Percentiles rank a stretch among this genome's conserved stretches.
Evolutionary conservation across 352 stramenopile genomes (phyloP).

Genomic region (Peronospora belbahrii): DNA sequence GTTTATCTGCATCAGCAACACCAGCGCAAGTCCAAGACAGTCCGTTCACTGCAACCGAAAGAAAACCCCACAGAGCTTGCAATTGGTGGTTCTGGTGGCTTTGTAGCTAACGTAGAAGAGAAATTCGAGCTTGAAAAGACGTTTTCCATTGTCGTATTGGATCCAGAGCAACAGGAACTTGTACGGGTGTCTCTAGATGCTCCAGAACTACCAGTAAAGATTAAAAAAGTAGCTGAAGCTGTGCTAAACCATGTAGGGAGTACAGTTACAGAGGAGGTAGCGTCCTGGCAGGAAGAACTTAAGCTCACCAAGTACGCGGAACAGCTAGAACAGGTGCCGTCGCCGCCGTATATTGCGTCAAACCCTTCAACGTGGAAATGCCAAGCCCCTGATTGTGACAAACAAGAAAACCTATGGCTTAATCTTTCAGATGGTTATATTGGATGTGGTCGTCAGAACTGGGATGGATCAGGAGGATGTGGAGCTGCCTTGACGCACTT

Average conservation of each 20-base stretch:
- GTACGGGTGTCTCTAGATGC: constrained; percentile 28
- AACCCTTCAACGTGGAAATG: constrained; percentile 77
- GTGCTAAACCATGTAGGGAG: constrained; percentile 73
- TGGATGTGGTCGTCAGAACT: constrained; percentile 88
- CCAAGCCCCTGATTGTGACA: constrained; percentile 90
- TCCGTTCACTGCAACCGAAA: background rate
- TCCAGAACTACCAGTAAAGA: constrained; percentile 30
- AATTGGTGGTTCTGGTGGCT: constrained; percentile 94
- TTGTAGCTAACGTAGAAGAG: constrained; percentile 77
- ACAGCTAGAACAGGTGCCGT: constrained; percentile 54
- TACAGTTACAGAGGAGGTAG: constrained; percentile 68
- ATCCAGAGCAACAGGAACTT: constrained; percentile 31
- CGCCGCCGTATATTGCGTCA: constrained; percentile 54
- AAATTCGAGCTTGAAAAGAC: constrained; percentile 85
- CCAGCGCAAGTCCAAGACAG: constrained; percentile 30
- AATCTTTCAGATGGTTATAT: constrained; percentile 93
- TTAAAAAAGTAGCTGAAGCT: constrained; percentile 51
- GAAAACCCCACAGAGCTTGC: constrained; percentile 86
- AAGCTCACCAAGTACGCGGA: constrained; percentile 73
- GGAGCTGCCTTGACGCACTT: constrained; percentile 96
- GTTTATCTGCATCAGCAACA: constrained; percentile 80
- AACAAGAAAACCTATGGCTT: constrained; percentile 98
- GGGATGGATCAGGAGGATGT: constrained; percentile 94
- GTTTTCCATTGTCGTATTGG: constrained; percentile 72
- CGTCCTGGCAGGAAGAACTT: constrained; percentile 78